A percentile compares a stretch with the other conserved stretches of the same genome.
These are phyloP conservation scores for Fusarium chaquense DNA, from an alignment of 2,329 filamentous ascomycete genomes.

Conservation along the genomic window DNA sequence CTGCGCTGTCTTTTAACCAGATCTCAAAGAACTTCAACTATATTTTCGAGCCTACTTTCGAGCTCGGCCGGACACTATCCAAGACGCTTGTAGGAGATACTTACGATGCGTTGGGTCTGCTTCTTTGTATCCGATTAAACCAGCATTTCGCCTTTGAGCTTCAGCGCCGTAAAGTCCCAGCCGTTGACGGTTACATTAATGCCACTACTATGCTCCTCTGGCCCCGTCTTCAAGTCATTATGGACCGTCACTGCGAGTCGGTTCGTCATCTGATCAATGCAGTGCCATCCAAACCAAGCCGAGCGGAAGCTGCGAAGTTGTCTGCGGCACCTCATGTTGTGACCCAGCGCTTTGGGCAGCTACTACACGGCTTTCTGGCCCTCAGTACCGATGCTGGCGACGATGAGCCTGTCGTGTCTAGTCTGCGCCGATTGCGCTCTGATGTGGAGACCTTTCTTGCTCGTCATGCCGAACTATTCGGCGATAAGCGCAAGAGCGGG, in stretches of 20 bases:
- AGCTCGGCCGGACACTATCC: constrained; percentile 82
- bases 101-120: constrained; percentile 85
- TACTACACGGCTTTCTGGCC: constrained; percentile 84
- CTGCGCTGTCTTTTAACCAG: constrained; percentile 77
- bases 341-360: constrained; percentile 95
- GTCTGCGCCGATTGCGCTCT: constrained; percentile 78
- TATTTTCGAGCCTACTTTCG: constrained; percentile 90
- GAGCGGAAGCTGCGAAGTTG: constrained; percentile 67
- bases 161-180: constrained; percentile 89
- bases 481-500: constrained; percentile 83
- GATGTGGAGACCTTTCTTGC: constrained; percentile 88
- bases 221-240: constrained; percentile 93
- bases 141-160: constrained; percentile 95
- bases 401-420: constrained; percentile 90
- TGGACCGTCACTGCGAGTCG: constrained; percentile 93
- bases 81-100: constrained; percentile 81
- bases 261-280: constrained; percentile 72
- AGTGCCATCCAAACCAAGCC: constrained; percentile 60
- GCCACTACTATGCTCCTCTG: constrained; percentile 95
- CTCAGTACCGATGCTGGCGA: constrained; percentile 92
- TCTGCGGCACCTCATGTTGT: constrained; percentile 89
- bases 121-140: constrained; percentile 93
- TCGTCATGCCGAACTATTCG: constrained; percentile 80
- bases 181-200: constrained; percentile 92
- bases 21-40: constrained; percentile 87